Percentiles rank a stretch among this genome's conserved stretches.
Conservation (phyloP, 2,329 filamentous ascomycete genomes). For the Beauveria sp. region DNA sequence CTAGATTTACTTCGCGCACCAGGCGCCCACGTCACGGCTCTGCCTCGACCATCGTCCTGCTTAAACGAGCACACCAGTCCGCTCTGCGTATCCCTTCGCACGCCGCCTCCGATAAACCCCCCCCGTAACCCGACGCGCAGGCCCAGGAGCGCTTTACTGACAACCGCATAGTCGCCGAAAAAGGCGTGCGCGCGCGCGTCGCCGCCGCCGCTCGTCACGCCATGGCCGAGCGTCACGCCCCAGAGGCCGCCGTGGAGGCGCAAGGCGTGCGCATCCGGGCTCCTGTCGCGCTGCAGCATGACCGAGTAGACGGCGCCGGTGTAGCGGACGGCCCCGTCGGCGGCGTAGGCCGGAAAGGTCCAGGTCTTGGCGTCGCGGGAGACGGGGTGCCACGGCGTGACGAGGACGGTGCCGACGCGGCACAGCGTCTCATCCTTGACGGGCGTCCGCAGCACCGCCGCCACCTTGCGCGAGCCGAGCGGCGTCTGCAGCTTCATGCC, state of each 20-base stretch:
- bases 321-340: slow-evolving; percentile 29
- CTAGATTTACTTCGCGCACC: not conserved
- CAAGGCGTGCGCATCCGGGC: slow-evolving; percentile 43
- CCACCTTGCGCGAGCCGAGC: slow-evolving; percentile 39
- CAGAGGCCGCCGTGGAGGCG: slow-evolving; percentile 33
- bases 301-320: slow-evolving; percentile 50
- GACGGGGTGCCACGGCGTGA: slow-evolving; percentile 56
- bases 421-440: slow-evolving; percentile 36
- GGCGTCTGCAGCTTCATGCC: slow-evolving; percentile 46
- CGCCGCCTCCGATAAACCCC: slow-evolving; percentile 35
- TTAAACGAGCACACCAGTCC: slow-evolving; percentile 32
- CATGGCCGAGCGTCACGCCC: slow-evolving; percentile 54
- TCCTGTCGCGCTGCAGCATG: slow-evolving; percentile 39
- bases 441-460: slow-evolving; percentile 42
- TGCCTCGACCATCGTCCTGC: not conserved
- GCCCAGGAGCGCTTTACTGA: slow-evolving; percentile 31
- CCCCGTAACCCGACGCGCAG: slow-evolving; percentile 31
- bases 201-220: slow-evolving; percentile 28
- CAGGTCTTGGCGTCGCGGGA: slow-evolving; percentile 31
- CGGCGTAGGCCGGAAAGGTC: slow-evolving; percentile 38
- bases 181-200: slow-evolving; percentile 43
- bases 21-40: slow-evolving; percentile 20
- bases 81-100: slow-evolving; percentile 28
- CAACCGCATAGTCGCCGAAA: slow-evolving; percentile 43
- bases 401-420: slow-evolving; percentile 36